Conservation (phyloP, 257 asterid genomes). For the Buddleja alternifolia region DNA sequence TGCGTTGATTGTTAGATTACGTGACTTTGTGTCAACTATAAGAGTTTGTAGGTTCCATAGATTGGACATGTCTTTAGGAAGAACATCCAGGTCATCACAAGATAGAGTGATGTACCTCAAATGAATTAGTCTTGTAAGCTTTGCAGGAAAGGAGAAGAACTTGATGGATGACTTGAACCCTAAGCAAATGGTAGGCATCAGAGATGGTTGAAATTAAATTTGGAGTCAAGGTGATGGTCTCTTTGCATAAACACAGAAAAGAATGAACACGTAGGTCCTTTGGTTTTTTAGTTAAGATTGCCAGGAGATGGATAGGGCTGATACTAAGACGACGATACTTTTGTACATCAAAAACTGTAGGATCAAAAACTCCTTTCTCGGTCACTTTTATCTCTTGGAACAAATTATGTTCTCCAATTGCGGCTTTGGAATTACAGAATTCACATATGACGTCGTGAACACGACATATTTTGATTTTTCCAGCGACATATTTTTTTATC, state of each 20-base stretch:
- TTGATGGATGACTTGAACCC: conserved; percentile 26
- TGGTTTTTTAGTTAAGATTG: background rate
- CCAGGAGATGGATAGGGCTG: conserved; percentile 21
- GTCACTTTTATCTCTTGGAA: conserved; percentile 20
- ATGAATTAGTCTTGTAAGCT: conserved; percentile 36
- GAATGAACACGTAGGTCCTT: conserved; percentile 26
- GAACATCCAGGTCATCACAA: conserved; percentile 8
- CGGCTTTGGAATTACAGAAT: conserved; percentile 29
- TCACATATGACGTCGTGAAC: conserved; percentile 27
- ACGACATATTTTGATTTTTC: conserved; percentile 26
- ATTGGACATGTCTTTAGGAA: conserved; percentile 38
- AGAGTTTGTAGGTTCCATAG: conserved; percentile 46
- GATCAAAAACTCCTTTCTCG: background rate
- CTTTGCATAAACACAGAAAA: conserved; percentile 16
- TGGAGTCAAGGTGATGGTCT: conserved; percentile 5
- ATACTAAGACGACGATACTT: conserved; percentile 28
- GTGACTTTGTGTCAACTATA: conserved; percentile 19
- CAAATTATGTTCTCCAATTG: background rate
- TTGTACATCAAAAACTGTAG: background rate
- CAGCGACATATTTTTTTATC: conserved; percentile 18
- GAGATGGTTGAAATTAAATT: conserved; percentile 5
- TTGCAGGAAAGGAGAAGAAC: conserved; percentile 7
- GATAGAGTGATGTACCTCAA: conserved; percentile 47
- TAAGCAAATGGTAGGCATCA: conserved; percentile 22
- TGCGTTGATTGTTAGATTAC: conserved; percentile 21